These are phyloP conservation scores for Lichina pygmaea DNA, from an alignment of 495 filamentous ascomycete species.

Conservation along the genomic window DNA sequence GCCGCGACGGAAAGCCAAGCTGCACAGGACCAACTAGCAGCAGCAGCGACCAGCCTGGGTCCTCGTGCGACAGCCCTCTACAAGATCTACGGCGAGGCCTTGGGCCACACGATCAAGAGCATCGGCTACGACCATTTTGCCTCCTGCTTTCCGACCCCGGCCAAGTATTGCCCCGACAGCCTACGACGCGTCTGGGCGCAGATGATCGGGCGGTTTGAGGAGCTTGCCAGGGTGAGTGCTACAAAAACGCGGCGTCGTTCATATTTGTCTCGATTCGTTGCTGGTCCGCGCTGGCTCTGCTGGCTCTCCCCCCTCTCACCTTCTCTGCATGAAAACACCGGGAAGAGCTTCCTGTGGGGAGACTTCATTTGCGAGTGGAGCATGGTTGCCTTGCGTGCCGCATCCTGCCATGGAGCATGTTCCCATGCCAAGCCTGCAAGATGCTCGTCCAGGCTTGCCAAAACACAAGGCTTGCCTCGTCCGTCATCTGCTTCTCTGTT, in stretches of 20 bases:
- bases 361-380: no score
- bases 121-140: conserved; percentile 57
- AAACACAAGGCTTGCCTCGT: no score
- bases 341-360: no score
- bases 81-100: conserved; percentile 38
- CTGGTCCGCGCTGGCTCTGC: background rate
- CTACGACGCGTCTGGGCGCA: conserved; percentile 40
- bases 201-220: conserved; percentile 37
- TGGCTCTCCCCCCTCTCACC: no score
- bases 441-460: no score
- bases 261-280: background rate
- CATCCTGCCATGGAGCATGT: no score
- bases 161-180: conserved; percentile 35
- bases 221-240: conserved; percentile 20
- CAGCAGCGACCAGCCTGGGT: conserved; percentile 20
- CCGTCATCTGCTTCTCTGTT: no score
- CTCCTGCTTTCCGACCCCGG: conserved; percentile 68
- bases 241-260: background rate
- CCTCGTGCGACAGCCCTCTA: conserved; percentile 46
- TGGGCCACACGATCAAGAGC: conserved; percentile 42
- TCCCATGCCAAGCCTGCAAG: no score
- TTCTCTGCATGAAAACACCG: no score
- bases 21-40: no score
- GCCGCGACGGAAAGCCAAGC: no score
- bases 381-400: no score